These are phyloP conservation scores for Fragosphaeria purpurea DNA, from an alignment of 2,329 filamentous ascomycete genomes.

Conservation along the genomic window DNA sequence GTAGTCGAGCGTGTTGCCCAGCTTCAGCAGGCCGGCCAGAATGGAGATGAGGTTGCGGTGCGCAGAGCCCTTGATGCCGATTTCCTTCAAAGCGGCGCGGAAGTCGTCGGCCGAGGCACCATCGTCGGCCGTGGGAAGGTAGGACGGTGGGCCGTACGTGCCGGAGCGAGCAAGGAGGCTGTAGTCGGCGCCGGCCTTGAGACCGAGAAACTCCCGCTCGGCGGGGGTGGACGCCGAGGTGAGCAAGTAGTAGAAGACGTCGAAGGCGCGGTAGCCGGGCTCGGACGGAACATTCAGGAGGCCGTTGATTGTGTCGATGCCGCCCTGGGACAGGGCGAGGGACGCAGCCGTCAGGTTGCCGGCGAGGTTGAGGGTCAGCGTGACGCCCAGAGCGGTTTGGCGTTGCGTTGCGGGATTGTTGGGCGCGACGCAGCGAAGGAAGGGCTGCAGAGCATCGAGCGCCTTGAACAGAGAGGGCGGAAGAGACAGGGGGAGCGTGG, in stretches of 20 bases:
- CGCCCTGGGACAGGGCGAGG: conserved; percentile 72
- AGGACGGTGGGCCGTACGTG: conserved; percentile 77
- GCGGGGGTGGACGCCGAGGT: conserved; percentile 82
- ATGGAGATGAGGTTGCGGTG: conserved; percentile 78
- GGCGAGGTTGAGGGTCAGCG: conserved; percentile 69
- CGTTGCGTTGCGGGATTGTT: conserved; percentile 77
- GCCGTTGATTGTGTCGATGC: conserved; percentile 74
- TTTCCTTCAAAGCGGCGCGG: conserved; percentile 71
- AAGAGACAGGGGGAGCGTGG: conserved; percentile 67
- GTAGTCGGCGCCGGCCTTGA: conserved; percentile 70
- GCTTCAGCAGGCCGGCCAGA: conserved; percentile 76
- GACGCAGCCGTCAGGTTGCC: conserved; percentile 69
- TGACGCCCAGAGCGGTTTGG: conserved; percentile 70
- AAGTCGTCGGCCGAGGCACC: conserved; percentile 90
- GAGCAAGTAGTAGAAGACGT: conserved; percentile 94
- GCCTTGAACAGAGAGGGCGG: conserved; percentile 68
- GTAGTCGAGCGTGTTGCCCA: conserved; percentile 84
- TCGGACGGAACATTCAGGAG: conserved; percentile 72
- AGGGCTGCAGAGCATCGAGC: conserved; percentile 72
- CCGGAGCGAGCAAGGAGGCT: conserved; percentile 69
- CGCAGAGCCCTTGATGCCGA: conserved; percentile 82
- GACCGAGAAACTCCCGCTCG: conserved; percentile 77
- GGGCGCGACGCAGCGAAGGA: conserved; percentile 78
- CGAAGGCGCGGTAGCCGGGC: conserved; percentile 80
- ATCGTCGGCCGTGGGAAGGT: conserved; percentile 87